Percentiles rank a stretch among this genome's conserved stretches.
Evolutionary conservation across 805 yeast genomes (phyloP).

Genomic region (Candida pseudoglaebosa): DNA sequence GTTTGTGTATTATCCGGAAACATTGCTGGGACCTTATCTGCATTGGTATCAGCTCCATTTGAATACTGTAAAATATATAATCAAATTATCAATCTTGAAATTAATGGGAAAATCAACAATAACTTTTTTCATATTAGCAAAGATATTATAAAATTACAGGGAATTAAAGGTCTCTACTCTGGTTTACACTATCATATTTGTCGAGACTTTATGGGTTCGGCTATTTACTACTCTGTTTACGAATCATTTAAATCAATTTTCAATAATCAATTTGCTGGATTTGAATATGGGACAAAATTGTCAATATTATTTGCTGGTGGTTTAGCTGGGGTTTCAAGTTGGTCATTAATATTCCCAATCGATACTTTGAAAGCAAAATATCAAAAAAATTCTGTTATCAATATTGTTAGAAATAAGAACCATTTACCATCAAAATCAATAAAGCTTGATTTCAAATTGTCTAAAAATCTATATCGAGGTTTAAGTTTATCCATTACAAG

Average conservation of each 20-base stretch:
- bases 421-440: not conserved
- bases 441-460: not conserved
- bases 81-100: constrained; percentile 1
- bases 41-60: constrained; percentile 2
- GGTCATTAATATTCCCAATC: constrained; percentile 1
- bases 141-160: not conserved
- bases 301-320: constrained; percentile 2
- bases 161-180: not conserved
- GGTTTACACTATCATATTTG: not conserved
- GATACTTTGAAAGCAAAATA: constrained; percentile 1
- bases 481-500: not conserved
- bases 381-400: not conserved
- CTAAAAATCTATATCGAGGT: constrained; percentile 1
- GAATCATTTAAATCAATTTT: not conserved
- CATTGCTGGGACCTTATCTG: constrained; percentile 1
- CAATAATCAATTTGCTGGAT: not conserved
- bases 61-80: constrained; percentile 3
- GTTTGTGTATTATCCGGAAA: constrained; percentile 1
- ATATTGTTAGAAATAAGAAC: not conserved
- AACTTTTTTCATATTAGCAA: not conserved
- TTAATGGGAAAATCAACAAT: not conserved
- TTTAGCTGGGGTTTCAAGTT: constrained; percentile 1
- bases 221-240: constrained; percentile 1
- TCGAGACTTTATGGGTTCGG: constrained; percentile 3
- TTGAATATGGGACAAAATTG: not conserved